These are phyloP conservation scores for Naegleria lovaniensis DNA, from an alignment of 208 protist genomes.

Conservation along the genomic window DNA sequence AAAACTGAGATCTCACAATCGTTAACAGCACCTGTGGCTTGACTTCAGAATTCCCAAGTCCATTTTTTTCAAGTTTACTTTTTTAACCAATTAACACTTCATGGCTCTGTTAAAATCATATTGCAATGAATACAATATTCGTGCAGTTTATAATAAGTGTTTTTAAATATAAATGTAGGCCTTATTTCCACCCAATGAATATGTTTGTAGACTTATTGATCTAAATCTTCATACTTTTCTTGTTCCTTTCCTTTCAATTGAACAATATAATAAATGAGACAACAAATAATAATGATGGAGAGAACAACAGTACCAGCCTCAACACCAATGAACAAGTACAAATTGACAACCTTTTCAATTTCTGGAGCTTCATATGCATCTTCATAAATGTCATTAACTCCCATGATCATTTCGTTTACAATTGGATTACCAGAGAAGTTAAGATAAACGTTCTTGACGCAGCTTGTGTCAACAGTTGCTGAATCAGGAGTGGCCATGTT, in stretches of 20 bases:
- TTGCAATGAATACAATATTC: too few species aligned
- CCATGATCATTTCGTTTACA: neutral
- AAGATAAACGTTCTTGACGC: neutral
- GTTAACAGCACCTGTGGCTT: too few species aligned
- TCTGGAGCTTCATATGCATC: conserved; percentile 3
- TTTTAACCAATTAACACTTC: too few species aligned
- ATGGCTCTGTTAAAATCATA: too few species aligned
- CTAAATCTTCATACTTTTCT: neutral
- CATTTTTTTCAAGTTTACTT: too few species aligned
- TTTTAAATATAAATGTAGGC: neutral
- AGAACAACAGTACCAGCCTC: neutral
- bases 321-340: conserved; percentile 23
- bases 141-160: neutral
- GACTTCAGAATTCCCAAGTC: too few species aligned
- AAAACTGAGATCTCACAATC: too few species aligned
- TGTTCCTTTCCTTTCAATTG: conserved; percentile 13
- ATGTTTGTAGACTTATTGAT: neutral
- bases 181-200: neutral
- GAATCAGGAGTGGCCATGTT: neutral
- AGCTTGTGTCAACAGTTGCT: neutral
- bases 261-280: conserved; percentile 9
- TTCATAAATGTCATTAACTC: neutral
- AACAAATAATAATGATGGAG: neutral
- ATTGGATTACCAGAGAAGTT: neutral
- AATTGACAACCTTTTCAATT: neutral